Conservation (phyloP, 2,329 filamentous ascomycete genomes). For the Aspergillus sp. region DNA sequence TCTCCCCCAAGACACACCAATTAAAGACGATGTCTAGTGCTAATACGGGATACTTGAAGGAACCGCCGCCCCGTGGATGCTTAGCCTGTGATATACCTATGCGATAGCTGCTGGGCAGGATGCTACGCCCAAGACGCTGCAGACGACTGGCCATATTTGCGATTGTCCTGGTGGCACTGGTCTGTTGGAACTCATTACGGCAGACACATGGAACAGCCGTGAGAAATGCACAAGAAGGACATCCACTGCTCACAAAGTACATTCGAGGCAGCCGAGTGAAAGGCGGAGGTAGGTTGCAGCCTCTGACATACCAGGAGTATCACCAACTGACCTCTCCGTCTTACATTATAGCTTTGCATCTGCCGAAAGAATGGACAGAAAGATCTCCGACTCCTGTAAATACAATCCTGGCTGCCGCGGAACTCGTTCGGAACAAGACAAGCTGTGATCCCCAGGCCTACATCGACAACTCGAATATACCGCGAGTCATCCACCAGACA, state of each 20-base stretch:
- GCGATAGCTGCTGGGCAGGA: background rate
- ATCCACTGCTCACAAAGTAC: background rate
- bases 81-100: background rate
- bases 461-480: slow-evolving; percentile 28
- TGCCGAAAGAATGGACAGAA: background rate
- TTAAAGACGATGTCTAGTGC: too few relatives aligned
- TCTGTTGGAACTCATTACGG: background rate
- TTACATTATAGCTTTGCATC: background rate
- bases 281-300: background rate
- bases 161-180: background rate
- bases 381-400: background rate
- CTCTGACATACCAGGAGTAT: background rate
- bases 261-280: background rate
- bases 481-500: slow-evolving; percentile 34
- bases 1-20: too few relatives aligned
- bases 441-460: slow-evolving; percentile 11
- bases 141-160: background rate
- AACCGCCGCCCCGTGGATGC: background rate
- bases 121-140: background rate
- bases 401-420: slow-evolving; percentile 29
- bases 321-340: background rate
- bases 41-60: background rate
- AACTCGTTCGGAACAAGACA: slow-evolving; percentile 21
- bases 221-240: background rate
- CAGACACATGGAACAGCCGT: background rate